Conservation (phyloP, 176 grass and related monocot species). For the Aegilops bicornis region DNA sequence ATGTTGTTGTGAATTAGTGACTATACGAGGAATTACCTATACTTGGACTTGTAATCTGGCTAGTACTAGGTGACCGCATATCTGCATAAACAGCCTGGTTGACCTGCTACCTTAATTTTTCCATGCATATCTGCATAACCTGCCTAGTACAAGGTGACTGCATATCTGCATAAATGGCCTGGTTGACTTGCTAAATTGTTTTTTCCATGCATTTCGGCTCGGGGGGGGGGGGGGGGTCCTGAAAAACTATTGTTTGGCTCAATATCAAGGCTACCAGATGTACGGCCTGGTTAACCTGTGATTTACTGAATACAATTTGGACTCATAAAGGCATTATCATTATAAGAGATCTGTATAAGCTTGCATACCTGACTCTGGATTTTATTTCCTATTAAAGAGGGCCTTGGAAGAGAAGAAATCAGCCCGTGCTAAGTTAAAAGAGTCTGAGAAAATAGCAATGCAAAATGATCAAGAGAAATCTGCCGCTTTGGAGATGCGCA, state of each 20-base stretch:
- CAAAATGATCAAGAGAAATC: slow-evolving; percentile 73
- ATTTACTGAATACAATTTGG: not conserved
- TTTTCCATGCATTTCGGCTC: not conserved
- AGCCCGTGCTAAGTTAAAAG: slow-evolving; percentile 56
- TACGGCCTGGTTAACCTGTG: not conserved
- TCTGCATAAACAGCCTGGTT: not conserved
- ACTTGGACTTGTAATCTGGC: not conserved
- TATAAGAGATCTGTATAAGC: not conserved
- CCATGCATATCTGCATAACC: too few species aligned
- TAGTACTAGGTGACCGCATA: not conserved
- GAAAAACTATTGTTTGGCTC: too few species aligned
- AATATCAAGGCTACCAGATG: not conserved
- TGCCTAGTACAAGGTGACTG: too few species aligned
- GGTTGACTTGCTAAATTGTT: not conserved
- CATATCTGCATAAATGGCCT: too few species aligned
- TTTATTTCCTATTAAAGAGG: slow-evolving; percentile 50
- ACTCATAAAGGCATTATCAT: not conserved
- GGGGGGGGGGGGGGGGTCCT: not conserved
- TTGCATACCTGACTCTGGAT: not conserved
- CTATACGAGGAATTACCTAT: not conserved
- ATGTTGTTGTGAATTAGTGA: not conserved
- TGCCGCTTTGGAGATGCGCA: slow-evolving; percentile 54
- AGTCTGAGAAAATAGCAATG: slow-evolving; percentile 54
- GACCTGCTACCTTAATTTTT: not conserved
- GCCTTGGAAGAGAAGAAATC: slow-evolving; percentile 78